Evolutionary conservation across 2,329 filamentous ascomycete genomes (phyloP).

Genomic region (Erysiphe pulchra): DNA sequence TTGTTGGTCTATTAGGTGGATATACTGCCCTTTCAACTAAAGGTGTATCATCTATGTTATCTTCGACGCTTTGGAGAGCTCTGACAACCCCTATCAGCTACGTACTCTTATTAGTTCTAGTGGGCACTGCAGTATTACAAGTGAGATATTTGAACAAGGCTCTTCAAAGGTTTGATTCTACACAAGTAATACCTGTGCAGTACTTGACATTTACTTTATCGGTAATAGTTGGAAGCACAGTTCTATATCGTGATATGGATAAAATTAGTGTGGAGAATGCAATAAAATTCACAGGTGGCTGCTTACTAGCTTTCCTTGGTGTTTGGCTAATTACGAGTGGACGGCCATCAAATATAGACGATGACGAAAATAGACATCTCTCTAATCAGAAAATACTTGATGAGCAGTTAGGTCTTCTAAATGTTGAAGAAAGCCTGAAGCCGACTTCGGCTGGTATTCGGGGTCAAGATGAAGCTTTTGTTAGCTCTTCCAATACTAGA

Average conservation of each 20-base stretch:
- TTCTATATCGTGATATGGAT: slow-evolving; percentile 89
- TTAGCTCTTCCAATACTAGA: slow-evolving; percentile 3
- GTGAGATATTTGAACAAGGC: slow-evolving; percentile 86
- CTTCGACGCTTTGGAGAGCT: slow-evolving; percentile 66
- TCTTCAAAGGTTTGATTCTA: slow-evolving; percentile 83
- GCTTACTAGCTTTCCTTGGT: slow-evolving; percentile 75
- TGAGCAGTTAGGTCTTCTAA: slow-evolving; percentile 32
- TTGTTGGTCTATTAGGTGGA: slow-evolving; percentile 83
- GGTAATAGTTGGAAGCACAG: slow-evolving; percentile 79
- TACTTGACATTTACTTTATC: slow-evolving; percentile 93
- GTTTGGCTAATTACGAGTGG: slow-evolving; percentile 95
- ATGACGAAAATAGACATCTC: slow-evolving; percentile 32
- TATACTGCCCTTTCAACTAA: slow-evolving; percentile 96
- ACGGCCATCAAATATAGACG: slow-evolving; percentile 31
- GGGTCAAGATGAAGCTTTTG: slow-evolving; percentile 5
- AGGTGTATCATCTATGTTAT: slow-evolving; percentile 83
- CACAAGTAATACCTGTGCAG: slow-evolving; percentile 90
- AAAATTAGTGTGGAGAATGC: slow-evolving; percentile 48
- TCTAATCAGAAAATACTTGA: slow-evolving; percentile 32
- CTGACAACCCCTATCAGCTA: slow-evolving; percentile 88
- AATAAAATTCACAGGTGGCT: slow-evolving; percentile 70
- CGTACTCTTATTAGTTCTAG: slow-evolving; percentile 50
- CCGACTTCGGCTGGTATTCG: slow-evolving; percentile 2
- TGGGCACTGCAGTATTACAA: slow-evolving; percentile 78
- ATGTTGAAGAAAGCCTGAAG: slow-evolving; percentile 9